Percentiles rank a stretch among this genome's conserved stretches.
These are phyloP conservation scores for Graphilbum fragrans DNA, from an alignment of 2,329 filamentous ascomycete species.

Conservation along the genomic window DNA sequence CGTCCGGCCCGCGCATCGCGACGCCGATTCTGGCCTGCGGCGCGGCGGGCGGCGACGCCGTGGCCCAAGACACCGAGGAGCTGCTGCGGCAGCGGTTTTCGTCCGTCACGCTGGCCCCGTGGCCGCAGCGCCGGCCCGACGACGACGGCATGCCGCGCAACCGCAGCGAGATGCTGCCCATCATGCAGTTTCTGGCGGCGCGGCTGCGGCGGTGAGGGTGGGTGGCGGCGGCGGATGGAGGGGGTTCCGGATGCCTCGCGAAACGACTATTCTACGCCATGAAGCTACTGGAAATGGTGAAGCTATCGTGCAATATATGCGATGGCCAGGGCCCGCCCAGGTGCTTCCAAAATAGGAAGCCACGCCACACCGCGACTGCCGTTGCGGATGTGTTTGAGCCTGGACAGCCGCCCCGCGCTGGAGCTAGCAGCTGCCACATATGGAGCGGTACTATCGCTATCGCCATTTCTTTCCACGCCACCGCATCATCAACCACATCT, in stretches of 20 bases:
- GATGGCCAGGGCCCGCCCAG: no score
- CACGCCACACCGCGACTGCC: no score
- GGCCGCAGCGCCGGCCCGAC: conserved; percentile 34
- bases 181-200: conserved; percentile 74
- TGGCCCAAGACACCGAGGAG: conserved; percentile 50
- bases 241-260: no score
- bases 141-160: conserved; percentile 75
- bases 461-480: no score
- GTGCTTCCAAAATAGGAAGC: no score
- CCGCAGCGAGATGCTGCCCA: conserved; percentile 75
- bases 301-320: no score
- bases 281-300: neutral
- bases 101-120: conserved; percentile 55
- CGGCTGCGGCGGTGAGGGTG: conserved; percentile 29
- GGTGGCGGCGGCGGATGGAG: neutral
- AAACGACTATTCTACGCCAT: no score
- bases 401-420: no score
- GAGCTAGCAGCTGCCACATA: no score
- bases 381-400: no score
- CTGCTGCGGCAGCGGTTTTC: conserved; percentile 53
- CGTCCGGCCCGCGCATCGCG: conserved; percentile 37
- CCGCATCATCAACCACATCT: no score
- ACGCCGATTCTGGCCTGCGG: conserved; percentile 54
- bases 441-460: no score
- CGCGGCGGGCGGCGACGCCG: conserved; percentile 30